Evolutionary conservation across 352 stramenopile genomes (phyloP).

Genomic region (Globisporangium megalacanthum): DNA sequence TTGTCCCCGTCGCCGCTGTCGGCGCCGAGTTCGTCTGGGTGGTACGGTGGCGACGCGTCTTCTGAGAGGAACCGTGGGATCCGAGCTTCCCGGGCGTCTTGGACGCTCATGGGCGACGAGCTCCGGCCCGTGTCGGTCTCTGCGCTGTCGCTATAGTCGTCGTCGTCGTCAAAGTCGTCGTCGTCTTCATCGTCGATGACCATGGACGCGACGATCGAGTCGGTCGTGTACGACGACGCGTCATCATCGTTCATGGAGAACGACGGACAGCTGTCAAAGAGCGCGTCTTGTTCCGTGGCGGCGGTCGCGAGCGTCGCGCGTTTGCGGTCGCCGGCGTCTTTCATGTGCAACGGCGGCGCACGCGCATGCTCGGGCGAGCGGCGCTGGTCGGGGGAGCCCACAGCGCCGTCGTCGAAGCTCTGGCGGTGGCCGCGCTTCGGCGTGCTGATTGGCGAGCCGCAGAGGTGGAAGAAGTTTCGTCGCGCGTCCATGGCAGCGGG

Average conservation of each 20-base stretch:
- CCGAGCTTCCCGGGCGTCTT: slow-evolving; percentile 43
- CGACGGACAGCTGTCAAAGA: slow-evolving; percentile 18
- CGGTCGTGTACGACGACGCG: slow-evolving; percentile 6
- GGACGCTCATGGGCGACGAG: slow-evolving; percentile 31
- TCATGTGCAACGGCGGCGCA: slow-evolving; percentile 24
- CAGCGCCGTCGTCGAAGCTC: slow-evolving; percentile 21
- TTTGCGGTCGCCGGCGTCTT: slow-evolving; percentile 17
- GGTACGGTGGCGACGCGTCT: slow-evolving; percentile 31
- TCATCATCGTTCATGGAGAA: slow-evolving; percentile 9
- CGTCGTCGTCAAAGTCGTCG: slow-evolving; percentile 29
- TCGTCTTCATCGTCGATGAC: slow-evolving; percentile 15
- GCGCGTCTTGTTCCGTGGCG: slow-evolving; percentile 21
- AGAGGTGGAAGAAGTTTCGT: slow-evolving; percentile 62
- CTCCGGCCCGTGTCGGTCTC: slow-evolving; percentile 33
- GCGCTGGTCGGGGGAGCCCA: slow-evolving; percentile 23
- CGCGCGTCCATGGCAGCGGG: neutral
- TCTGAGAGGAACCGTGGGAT: slow-evolving; percentile 63
- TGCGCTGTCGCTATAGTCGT: slow-evolving; percentile 15
- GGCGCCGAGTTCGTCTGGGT: slow-evolving; percentile 15
- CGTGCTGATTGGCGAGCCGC: slow-evolving; percentile 74
- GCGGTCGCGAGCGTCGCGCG: slow-evolving; percentile 8
- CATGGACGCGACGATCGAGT: slow-evolving; percentile 4
- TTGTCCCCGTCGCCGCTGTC: slow-evolving; percentile 11
- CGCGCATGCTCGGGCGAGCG: slow-evolving; percentile 23
- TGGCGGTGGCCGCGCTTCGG: slow-evolving; percentile 42